Base-by-base conservation (phyloP, 768 basidiomycete species). In the Termitomyces sp. region DNA sequence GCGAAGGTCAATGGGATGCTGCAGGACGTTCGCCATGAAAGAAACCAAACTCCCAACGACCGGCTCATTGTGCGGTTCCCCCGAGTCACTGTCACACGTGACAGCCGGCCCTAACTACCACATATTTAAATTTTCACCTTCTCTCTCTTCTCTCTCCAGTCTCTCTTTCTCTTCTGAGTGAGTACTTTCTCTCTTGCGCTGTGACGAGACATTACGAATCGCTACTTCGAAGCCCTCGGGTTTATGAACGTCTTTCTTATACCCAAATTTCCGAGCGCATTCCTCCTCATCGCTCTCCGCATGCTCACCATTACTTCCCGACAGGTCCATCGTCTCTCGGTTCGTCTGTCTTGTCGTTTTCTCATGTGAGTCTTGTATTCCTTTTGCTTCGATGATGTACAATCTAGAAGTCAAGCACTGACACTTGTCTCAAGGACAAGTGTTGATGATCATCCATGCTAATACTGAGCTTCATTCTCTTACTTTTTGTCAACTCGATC, bases 391-490 rank as follows among this genome's bases (percentile, higher is more conserved):
- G 57, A 71, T 82, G 89, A 87, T 89, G 59, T 77, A 78, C 67
- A 82, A 77, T 76, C 83, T 81, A 91, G 88, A 87, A 90, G 89
- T 91, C 89, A 91, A 92, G 89, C 88, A 74, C 89, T 85, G 83
- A 91, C 70, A 34, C 76, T 73, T 70, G 79, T 88, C 85, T 82
- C 55, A 81, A 78, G 85, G 85, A 87, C 77, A 69, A 72, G 75
- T 64, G 69, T 75, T 87, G 87, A 88, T 77, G 88, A 89, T 74
- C 69, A 71, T 78, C 87, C 89, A 91, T 92, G 89, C 89, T 92
- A 91, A 92, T 91, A 79, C 88, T 92, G 90, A 82, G 67, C 61
- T 52, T 49, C 41, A 5, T 44, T 30, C n/a, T 55, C 44, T 32
- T 51, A 15, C 30, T 10, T 9, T 45, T 22, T 32, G 4, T 26